Evolutionary conservation across 352 stramenopile species (phyloP).

Genomic region (Phytophthora palmivora): DNA sequence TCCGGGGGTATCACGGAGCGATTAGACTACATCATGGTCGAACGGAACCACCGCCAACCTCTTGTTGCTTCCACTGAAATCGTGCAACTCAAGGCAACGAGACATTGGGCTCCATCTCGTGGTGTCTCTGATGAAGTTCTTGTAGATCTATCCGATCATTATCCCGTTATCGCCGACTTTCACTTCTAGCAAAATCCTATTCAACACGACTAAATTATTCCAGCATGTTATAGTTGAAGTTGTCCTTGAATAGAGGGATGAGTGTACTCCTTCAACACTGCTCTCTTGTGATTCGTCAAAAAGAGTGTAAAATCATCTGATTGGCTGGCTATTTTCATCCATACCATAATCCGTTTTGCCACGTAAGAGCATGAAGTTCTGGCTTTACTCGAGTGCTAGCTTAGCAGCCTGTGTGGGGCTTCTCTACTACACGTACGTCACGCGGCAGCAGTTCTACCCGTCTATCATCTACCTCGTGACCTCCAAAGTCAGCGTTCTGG

Average conservation of each 20-base stretch:
- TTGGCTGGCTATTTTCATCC: constrained; percentile 14
- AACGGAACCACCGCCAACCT: constrained; percentile 44
- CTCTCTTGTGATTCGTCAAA: constrained; percentile 2
- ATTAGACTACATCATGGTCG: constrained; percentile 70
- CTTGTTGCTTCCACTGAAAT: constrained; percentile 38
- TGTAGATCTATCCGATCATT: constrained; percentile 75
- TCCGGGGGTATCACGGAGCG: constrained; percentile 63
- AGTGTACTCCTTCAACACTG: neutral
- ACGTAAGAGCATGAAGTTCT: constrained; percentile 77
- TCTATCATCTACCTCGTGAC: constrained; percentile 97
- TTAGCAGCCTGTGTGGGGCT: constrained; percentile 84
- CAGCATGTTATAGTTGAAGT: constrained; percentile 3
- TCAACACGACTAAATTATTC: constrained; percentile 22
- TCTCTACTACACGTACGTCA: constrained; percentile 94
- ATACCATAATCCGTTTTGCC: constrained; percentile 26
- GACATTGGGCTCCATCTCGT: constrained; percentile 38
- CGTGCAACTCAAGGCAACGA: constrained; percentile 64
- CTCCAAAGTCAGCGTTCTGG: constrained; percentile 96
- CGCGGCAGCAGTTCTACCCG: constrained; percentile 97
- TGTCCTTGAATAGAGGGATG: constrained; percentile 2
- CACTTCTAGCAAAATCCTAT: constrained; percentile 41
- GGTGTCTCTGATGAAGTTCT: constrained; percentile 38
- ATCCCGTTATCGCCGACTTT: constrained; percentile 66
- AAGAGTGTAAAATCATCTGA: constrained; percentile 17
- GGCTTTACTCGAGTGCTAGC: constrained; percentile 90